phyloP scores from a whole-genome alignment of 2,329 filamentous ascomycete genomes.

The Plenodomus biglobosus region DNA sequence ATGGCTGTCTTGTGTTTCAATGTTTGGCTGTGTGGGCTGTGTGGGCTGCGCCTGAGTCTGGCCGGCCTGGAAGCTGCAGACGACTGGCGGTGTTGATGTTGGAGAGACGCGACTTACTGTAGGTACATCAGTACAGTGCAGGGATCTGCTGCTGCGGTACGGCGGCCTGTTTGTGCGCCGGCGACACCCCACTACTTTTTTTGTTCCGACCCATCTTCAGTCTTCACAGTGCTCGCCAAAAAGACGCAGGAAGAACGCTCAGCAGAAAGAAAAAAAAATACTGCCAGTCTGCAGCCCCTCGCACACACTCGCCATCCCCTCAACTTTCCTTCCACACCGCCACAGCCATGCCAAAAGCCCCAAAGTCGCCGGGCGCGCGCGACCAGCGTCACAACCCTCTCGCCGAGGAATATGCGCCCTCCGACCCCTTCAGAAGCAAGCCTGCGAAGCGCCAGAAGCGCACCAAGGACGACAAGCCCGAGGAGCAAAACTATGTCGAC shows the following conservation, averaged over 20 bases:
- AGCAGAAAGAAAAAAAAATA: no score
- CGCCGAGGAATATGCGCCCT: conserved; percentile 80
- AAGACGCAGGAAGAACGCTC: no score
- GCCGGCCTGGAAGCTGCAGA: background rate
- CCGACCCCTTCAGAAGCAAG: conserved; percentile 70
- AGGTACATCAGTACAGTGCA: no score
- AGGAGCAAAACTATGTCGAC: conserved; percentile 75
- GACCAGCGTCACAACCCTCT: conserved; percentile 84
- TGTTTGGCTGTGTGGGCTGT: no score
- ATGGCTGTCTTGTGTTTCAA: conserved; percentile 21
- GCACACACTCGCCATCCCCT: background rate
- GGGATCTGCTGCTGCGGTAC: conserved; percentile 6
- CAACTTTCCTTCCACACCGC: background rate
- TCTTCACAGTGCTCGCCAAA: no score
- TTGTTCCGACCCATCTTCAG: no score
- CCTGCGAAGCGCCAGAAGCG: conserved; percentile 64
- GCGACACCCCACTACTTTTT: conserved; percentile 19
- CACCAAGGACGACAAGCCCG: conserved; percentile 56
- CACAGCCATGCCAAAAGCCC: conserved; percentile 74
- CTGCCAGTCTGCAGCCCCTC: background rate
- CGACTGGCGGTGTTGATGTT: conserved; percentile 1
- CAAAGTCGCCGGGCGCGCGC: conserved; percentile 56
- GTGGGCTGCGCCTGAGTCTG: no score
- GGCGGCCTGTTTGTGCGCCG: conserved; percentile 15
- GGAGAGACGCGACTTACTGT: conserved; percentile 6